phyloP scores from a whole-genome alignment of 169 alveolate species.

The Cryptosporidium sp. region DNA sequence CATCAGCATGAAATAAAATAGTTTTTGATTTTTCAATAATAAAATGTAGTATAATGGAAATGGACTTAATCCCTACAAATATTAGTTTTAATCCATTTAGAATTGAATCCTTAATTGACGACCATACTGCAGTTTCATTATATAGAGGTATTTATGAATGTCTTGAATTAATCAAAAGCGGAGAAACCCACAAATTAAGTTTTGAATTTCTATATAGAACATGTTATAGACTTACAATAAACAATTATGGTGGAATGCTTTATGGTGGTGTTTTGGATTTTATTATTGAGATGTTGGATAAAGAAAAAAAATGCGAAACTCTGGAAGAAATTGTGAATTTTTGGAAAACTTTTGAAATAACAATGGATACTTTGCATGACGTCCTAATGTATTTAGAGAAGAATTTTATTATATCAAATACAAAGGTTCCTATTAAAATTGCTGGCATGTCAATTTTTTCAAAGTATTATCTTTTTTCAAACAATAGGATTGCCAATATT shows the following conservation, averaged over 20 bases:
- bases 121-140: slow-evolving; percentile 31
- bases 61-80: background rate
- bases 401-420: slow-evolving; percentile 47
- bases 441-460: slow-evolving; percentile 49
- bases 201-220: slow-evolving; percentile 70
- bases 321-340: slow-evolving; percentile 1
- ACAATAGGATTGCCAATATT: background rate
- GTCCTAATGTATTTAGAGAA: slow-evolving; percentile 60
- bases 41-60: background rate
- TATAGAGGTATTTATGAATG: slow-evolving; percentile 33
- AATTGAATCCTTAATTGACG: slow-evolving; percentile 64
- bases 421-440: slow-evolving; percentile 38
- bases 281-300: slow-evolving; percentile 8
- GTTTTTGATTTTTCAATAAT: background rate
- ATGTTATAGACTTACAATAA: slow-evolving; percentile 66
- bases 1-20: slow-evolving; percentile 6
- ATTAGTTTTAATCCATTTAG: slow-evolving; percentile 18
- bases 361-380: slow-evolving; percentile 32
- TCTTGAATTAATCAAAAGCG: slow-evolving; percentile 20
- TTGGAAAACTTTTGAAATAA: slow-evolving; percentile 51
- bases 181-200: slow-evolving; percentile 59
- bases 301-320: background rate
- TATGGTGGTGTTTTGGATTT: slow-evolving; percentile 52
- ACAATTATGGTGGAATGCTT: slow-evolving; percentile 71
- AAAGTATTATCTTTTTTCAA: slow-evolving; percentile 28